Evolutionary conservation across 805 yeast species (phyloP), one percentile per base, ranked within the genome.

Genomic region (Candida hungchunana): DNA sequence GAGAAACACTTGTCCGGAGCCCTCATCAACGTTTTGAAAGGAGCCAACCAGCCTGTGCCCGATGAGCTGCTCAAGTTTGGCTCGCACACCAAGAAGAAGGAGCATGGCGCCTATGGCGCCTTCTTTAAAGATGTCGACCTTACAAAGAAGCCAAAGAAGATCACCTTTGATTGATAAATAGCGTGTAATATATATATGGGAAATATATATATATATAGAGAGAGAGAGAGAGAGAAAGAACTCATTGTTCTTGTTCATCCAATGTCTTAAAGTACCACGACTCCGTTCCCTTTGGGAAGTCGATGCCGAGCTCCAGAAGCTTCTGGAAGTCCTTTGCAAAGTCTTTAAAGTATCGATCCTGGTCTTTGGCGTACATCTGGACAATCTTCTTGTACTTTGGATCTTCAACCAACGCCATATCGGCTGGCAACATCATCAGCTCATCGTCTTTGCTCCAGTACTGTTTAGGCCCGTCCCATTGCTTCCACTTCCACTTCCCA

Each of bases 41-140:
- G 94, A 47, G 98, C 97, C 15, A 77, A 82, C 62, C 98, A 93
- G 66, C 80, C 82, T 1, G 97, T 93, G 41, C 99, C 99, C 7
- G 96, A 85, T 35, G 97, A 88, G 39, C 69, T 93, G 56, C 72
- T 86, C 58, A 90, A 89, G 62, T 93, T 90, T 52, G 99, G 99
- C 32, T 88, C 96, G 6, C 97, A 93, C 64, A 93, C 97, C 9
- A 93, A 93, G 66, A 90, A 89, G 82, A 93, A 93, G 70, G 89
- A 87, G 47, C 98, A 93, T 58, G 78, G 90, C 46, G 96, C 90
- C n/a, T 93, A 93, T 53, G 99, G 99, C 47, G 97, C 97, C 1
- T 93, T 93, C 69, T 93, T 68, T 71, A 93, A 90, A 59, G 87
- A 89, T 56, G 93, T 90, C 31, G 97, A 88, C 53, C 73, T 85